Evolutionary conservation across 345 rosid species (phyloP).

Genomic region (Anacardium occidentale): DNA sequence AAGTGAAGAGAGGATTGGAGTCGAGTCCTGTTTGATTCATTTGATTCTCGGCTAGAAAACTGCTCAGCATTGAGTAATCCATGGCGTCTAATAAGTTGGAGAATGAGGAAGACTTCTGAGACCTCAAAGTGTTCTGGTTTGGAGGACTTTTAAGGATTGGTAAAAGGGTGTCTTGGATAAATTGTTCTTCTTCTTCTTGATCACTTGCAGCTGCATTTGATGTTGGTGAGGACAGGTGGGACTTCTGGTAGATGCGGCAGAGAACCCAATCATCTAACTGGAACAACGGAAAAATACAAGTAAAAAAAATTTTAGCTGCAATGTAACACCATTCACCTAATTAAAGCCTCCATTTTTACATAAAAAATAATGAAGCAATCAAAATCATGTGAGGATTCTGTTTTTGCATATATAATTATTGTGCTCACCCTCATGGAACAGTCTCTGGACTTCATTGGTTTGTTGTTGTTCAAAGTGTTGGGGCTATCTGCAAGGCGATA

Average conservation of each 20-base stretch:
- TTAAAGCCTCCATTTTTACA: background rate
- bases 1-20: slow-evolving; percentile 26
- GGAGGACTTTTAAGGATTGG: slow-evolving; percentile 33
- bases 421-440: slow-evolving; percentile 86
- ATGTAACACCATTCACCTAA: background rate
- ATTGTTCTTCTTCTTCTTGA: slow-evolving; percentile 55
- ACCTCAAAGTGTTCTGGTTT: slow-evolving; percentile 34
- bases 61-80: slow-evolving; percentile 64
- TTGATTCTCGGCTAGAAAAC: slow-evolving; percentile 53
- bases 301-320: background rate
- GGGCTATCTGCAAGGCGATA: slow-evolving; percentile 64
- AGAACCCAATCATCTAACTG: slow-evolving; percentile 99
- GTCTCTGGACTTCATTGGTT: slow-evolving; percentile 50
- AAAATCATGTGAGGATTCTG: background rate
- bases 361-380: background rate
- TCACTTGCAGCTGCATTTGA: slow-evolving; percentile 40
- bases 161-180: slow-evolving; percentile 32
- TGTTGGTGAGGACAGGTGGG: slow-evolving; percentile 49
- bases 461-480: slow-evolving; percentile 24
- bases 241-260: slow-evolving; percentile 90
- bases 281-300: background rate
- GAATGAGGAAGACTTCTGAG: slow-evolving; percentile 74
- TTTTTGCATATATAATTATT: background rate
- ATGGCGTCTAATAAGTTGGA: slow-evolving; percentile 70
- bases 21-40: slow-evolving; percentile 34